Percentiles rank a stretch among this genome's conserved stretches.
Evolutionary conservation across 108 stramenopile species (phyloP).

Genomic region (Nannochloropsis salina): DNA sequence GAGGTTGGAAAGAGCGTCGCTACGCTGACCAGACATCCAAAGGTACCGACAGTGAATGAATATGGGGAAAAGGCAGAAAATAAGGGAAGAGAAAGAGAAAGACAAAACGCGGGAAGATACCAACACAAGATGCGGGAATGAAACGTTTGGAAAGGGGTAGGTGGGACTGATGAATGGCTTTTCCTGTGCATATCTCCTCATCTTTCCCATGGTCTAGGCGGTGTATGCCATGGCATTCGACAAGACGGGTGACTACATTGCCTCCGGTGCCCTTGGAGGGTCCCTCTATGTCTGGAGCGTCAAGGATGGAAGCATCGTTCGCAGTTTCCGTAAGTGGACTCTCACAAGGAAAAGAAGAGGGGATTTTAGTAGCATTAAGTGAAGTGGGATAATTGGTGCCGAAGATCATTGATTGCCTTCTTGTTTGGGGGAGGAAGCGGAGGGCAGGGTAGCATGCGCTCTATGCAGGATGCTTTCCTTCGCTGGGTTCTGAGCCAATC

Average conservation of each 20-base stretch:
- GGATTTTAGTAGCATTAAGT: neutral
- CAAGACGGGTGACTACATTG: slow-evolving; percentile 38
- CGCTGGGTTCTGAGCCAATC: too few species aligned
- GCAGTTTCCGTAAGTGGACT: slow-evolving; percentile 32
- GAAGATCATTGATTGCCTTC: too few species aligned
- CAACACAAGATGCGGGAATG: too few species aligned
- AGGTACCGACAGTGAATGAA: neutral
- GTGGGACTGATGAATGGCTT: neutral
- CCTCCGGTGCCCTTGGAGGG: slow-evolving; percentile 38
- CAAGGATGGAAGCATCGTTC: slow-evolving; percentile 66
- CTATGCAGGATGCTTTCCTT: too few species aligned
- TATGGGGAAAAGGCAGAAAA: neutral
- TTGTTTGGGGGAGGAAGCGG: too few species aligned
- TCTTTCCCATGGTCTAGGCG: neutral
- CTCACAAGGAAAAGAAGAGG: neutral
- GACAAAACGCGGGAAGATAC: neutral
- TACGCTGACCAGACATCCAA: slow-evolving; percentile 35
- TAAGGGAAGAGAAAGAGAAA: neutral
- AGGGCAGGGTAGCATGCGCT: too few species aligned
- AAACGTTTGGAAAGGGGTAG: neutral
- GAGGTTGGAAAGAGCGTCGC: slow-evolving; percentile 65
- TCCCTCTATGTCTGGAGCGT: slow-evolving; percentile 54
- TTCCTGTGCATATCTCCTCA: neutral
- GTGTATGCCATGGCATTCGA: slow-evolving; percentile 8
- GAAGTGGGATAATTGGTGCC: too few species aligned